Base-by-base conservation (phyloP, 495 filamentous ascomycete species). In the Cercophora newfieldiana region DNA sequence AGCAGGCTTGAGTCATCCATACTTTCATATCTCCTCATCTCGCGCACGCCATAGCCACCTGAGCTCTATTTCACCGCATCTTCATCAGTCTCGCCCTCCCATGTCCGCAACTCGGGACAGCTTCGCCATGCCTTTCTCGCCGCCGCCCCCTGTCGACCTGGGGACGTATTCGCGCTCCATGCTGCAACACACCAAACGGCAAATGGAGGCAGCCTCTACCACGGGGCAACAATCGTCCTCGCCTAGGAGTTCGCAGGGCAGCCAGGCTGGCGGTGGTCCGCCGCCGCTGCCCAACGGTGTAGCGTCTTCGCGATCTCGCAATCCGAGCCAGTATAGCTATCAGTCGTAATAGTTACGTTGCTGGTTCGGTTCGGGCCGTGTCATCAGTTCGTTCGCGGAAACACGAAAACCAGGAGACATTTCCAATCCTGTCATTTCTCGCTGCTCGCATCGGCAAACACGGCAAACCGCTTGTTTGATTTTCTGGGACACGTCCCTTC, bases 181-280 rank as follows among this genome's bases (percentile, higher is more conserved):
- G 81, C 80, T 80, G 60, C 77, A 79, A 50, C 81, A 84, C 66
- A 84, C 81, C 58, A 83, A 83, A 75, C 68, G 78, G 30, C 81
- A 84, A 71, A 83, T 84, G 80, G 79, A 84, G 59, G 76, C 79
- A 3, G 76, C 75, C 56, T 76, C 75, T 22, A 68, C 71, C 57
- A 64, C 31, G 5, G 24, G 61, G 29, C 51, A 37, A 7, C 51
- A 37, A 7, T 58, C 64, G 25, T 22, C 49, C 19, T 18, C 30
- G 3, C 24, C 24, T 12, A n/a, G 26, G 19, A 61, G 65, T 47
- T 68, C 66, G 7, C 70, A 69, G 59, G 61, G 62, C 24, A 51
- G 21, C 44, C 66, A 49, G 57, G 55, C 57, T 19, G 55, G 61
- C n/a, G 63, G 55, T 21, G 64, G 71, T 24, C 63, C 70, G 1